Evolutionary conservation across 78 protist genomes (phyloP).

Genomic region (Planoprotostelium fungivorum): DNA sequence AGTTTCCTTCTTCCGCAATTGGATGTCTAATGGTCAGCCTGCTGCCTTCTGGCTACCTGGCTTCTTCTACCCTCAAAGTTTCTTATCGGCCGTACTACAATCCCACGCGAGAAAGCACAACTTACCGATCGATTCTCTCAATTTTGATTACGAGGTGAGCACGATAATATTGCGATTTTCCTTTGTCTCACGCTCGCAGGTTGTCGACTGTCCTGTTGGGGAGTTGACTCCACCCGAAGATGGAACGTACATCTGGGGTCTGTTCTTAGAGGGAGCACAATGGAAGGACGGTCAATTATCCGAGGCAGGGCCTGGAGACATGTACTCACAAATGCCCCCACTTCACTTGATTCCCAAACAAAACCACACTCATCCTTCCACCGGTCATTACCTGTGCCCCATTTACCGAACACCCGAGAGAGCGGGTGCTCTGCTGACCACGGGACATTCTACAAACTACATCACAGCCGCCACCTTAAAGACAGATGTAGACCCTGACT

Average conservation of each 20-base stretch:
- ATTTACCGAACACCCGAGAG: slow-evolving; percentile 75
- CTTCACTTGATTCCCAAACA: not conserved
- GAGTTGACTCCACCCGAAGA: slow-evolving; percentile 2
- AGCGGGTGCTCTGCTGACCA: slow-evolving; percentile 78
- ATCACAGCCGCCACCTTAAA: slow-evolving; percentile 46
- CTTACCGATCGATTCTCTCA: slow-evolving; percentile 7
- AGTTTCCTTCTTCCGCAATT: not conserved
- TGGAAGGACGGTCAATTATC: not conserved
- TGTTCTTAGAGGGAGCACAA: slow-evolving; percentile 66
- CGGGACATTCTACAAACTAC: slow-evolving; percentile 80
- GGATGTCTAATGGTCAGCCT: slow-evolving; percentile 67
- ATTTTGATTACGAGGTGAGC: slow-evolving; percentile 78
- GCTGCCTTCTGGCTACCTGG: slow-evolving; percentile 81
- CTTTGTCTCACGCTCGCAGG: slow-evolving; percentile 5
- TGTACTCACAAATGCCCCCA: not conserved
- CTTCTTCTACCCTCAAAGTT: slow-evolving; percentile 80
- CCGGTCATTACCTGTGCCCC: slow-evolving; percentile 74
- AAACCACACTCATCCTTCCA: not conserved
- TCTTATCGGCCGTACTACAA: not conserved
- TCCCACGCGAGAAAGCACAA: slow-evolving; percentile 1
- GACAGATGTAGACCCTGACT: not conserved
- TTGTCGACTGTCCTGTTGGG: not conserved
- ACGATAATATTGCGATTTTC: slow-evolving; percentile 19
- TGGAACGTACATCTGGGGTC: slow-evolving; percentile 59
- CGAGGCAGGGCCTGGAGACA: slow-evolving; percentile 36